These are phyloP conservation scores for Cutaneotrichosporon dermatis DNA, from an alignment of 1,284 basidiomycete species.

Conservation along the genomic window DNA sequence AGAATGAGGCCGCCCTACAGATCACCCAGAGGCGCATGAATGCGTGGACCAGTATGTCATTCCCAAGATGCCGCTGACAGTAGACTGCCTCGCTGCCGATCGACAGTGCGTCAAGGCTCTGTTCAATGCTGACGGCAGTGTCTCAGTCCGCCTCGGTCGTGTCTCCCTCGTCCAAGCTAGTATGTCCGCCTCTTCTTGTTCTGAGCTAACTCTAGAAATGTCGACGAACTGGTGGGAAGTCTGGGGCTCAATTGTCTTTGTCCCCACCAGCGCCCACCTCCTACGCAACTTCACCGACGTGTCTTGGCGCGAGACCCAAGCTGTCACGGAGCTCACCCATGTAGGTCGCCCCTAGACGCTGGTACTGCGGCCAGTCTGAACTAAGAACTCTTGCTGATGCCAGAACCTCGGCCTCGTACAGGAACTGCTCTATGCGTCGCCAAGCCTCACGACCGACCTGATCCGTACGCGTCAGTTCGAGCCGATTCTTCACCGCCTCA, in stretches of 20 bases:
- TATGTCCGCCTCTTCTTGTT: neutral
- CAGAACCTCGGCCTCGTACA: constrained; percentile 8
- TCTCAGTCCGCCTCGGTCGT: constrained; percentile 20
- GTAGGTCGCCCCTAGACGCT: neutral
- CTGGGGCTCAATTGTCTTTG: constrained; percentile 1
- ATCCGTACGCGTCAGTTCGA: constrained; percentile 23
- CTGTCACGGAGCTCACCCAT: constrained; percentile 4
- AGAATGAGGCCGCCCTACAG: neutral
- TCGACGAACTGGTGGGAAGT: constrained; percentile 24
- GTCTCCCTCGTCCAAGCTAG: constrained; percentile 21
- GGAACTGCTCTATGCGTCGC: constrained; percentile 15
- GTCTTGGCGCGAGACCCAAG: constrained; percentile 1
- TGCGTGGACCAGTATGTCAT: constrained; percentile 22
- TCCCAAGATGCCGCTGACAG: neutral
- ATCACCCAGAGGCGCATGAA: constrained; percentile 10
- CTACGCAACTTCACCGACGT: neutral
- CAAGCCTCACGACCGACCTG: constrained; percentile 19
- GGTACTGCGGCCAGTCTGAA: too few relatives aligned
- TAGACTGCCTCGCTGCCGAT: constrained; percentile 23
- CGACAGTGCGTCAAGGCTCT: constrained; percentile 11
- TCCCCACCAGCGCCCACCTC: neutral
- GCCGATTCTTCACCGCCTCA: constrained; percentile 19
- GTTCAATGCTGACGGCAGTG: constrained; percentile 10
- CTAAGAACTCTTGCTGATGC: too few relatives aligned
- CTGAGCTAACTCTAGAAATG: constrained; percentile 14